These are phyloP conservation scores for Aspergillus cavernicola DNA, from an alignment of 495 filamentous ascomycete genomes.

Conservation along the genomic window DNA sequence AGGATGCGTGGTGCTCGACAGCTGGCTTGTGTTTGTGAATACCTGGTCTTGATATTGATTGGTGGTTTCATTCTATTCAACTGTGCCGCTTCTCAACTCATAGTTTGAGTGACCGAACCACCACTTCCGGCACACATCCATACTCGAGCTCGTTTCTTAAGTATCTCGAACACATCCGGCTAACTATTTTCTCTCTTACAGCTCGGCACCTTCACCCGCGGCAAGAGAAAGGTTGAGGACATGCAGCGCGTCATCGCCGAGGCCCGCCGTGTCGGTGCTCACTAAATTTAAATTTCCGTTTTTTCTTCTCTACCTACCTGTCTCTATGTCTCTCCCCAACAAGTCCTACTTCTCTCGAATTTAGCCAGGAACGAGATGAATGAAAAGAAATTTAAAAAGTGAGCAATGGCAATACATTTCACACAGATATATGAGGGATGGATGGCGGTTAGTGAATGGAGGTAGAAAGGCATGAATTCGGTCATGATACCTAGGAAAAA, in stretches of 20 bases:
- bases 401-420: neutral
- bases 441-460: too few relatives aligned
- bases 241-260: slow-evolving; percentile 96
- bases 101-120: neutral
- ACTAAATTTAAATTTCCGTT: slow-evolving; percentile 53
- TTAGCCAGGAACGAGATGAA: slow-evolving; percentile 21
- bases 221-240: slow-evolving; percentile 99
- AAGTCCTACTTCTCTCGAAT: neutral
- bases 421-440: slow-evolving; percentile 12
- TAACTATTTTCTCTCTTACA: slow-evolving; percentile 29
- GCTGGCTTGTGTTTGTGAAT: neutral
- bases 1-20: neutral
- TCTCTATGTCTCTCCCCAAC: slow-evolving; percentile 22
- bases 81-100: neutral
- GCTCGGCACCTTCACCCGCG: slow-evolving; percentile 96
- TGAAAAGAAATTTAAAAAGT: slow-evolving; percentile 14
- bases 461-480: too few relatives aligned
- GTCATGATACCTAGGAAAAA: too few relatives aligned
- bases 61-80: too few relatives aligned
- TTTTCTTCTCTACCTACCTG: slow-evolving; percentile 24
- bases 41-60: neutral
- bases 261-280: slow-evolving; percentile 71
- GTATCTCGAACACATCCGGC: neutral
- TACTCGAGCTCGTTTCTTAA: too few relatives aligned
- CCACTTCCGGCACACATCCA: neutral